phyloP scores from a whole-genome alignment of 2,329 filamentous ascomycete genomes.

The Phaeosphaeria sp. region DNA sequence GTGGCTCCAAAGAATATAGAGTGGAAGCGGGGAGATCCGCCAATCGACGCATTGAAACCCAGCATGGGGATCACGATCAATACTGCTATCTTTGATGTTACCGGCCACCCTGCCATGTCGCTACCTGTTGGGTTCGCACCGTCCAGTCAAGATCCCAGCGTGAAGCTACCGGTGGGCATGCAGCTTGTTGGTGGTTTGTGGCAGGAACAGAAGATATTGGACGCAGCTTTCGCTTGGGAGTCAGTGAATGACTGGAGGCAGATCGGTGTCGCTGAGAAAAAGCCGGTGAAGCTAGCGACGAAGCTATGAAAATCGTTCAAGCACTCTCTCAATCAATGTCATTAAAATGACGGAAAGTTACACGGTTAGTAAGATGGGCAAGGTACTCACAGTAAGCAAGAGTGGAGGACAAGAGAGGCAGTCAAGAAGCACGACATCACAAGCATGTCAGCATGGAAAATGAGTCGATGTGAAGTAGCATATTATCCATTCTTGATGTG shows the following conservation, averaged over 20 bases:
- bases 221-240: slow-evolving; percentile 39
- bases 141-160: slow-evolving; percentile 21
- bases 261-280: slow-evolving; percentile 1
- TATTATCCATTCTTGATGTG: not conserved
- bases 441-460: not conserved
- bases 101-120: slow-evolving; percentile 40
- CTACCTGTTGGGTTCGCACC: slow-evolving; percentile 36
- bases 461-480: not conserved
- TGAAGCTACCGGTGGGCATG: slow-evolving; percentile 48
- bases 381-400: not conserved
- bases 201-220: slow-evolving; percentile 44
- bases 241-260: slow-evolving; percentile 33
- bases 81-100: slow-evolving; percentile 39
- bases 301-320: slow-evolving; percentile 14
- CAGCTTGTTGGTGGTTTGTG: slow-evolving; percentile 48
- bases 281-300: slow-evolving; percentile 13
- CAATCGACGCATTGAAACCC: slow-evolving; percentile 34
- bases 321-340: no score
- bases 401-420: not conserved
- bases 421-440: no score
- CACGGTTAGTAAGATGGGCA: not conserved
- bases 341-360: not conserved
- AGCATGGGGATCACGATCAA: slow-evolving; percentile 40
- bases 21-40: slow-evolving; percentile 34
- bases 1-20: slow-evolving; percentile 29